Evolutionary conservation across 2,329 filamentous ascomycete genomes (phyloP).

Genomic region (Fusarium poae): DNA sequence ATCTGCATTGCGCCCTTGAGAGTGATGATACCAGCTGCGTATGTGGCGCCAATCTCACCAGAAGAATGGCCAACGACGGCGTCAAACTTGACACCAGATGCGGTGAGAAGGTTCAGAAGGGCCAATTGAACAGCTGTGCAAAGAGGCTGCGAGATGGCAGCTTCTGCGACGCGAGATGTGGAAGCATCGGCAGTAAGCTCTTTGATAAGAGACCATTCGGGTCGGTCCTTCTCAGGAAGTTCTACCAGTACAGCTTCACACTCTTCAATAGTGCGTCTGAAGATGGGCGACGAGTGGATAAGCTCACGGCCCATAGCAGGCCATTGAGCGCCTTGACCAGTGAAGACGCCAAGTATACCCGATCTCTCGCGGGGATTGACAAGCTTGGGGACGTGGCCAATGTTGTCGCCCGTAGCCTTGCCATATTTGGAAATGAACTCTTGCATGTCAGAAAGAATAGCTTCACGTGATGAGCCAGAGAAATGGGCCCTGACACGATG

Average conservation of each 20-base stretch:
- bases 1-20: slow-evolving; percentile 51
- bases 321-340: slow-evolving; percentile 20
- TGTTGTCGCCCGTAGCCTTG: not conserved
- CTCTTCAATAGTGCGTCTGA: not conserved
- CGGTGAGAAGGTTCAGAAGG: not conserved
- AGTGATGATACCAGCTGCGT: slow-evolving; percentile 5
- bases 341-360: slow-evolving; percentile 5
- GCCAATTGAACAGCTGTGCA: slow-evolving; percentile 13
- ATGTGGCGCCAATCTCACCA: slow-evolving; percentile 15
- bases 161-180: slow-evolving; percentile 1
- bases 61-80: slow-evolving; percentile 59
- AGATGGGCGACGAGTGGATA: not conserved
- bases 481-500: slow-evolving; percentile 3
- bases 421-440: not conserved
- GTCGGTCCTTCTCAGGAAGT: not conserved
- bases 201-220: not conserved
- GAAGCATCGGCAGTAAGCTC: not conserved
- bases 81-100: slow-evolving; percentile 49
- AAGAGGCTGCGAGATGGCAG: slow-evolving; percentile 6
- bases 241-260: not conserved
- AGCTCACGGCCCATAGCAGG: slow-evolving; percentile 2
- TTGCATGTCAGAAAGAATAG: not conserved
- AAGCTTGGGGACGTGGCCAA: not conserved
- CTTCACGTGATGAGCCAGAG: not conserved
- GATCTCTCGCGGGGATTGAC: not conserved